Evolutionary conservation across 345 rosid genomes (phyloP).

Genomic region (Nephelium lappaceum): DNA sequence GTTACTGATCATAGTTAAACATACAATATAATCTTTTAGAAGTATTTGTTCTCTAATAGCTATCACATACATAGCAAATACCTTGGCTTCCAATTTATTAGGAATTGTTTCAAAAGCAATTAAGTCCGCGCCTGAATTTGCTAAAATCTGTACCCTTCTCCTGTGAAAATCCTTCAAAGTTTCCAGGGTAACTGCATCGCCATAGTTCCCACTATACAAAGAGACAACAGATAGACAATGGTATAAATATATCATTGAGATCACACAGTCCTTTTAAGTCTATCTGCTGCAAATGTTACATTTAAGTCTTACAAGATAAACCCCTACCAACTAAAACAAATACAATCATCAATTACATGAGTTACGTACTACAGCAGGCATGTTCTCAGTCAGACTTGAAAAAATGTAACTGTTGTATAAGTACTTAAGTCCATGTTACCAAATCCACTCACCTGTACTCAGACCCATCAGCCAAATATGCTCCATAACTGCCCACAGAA

Average conservation of each 20-base stretch:
- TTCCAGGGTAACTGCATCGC: conserved; percentile 54
- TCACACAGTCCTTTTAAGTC: neutral
- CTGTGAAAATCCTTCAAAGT: conserved; percentile 86
- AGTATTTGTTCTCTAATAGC: neutral
- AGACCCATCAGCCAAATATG: conserved; percentile 92
- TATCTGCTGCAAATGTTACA: no score
- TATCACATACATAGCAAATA: conserved; percentile 19
- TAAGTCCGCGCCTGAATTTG: conserved; percentile 68
- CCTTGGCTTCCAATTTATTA: conserved; percentile 89
- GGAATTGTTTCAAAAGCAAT: conserved; percentile 93
- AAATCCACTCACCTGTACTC: conserved; percentile 66
- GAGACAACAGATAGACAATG: neutral
- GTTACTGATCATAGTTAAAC: neutral
- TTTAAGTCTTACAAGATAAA: neutral
- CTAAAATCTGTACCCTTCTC: conserved; percentile 75
- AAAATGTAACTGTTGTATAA: no score
- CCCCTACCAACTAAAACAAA: neutral
- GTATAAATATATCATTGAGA: neutral
- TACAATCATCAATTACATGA: no score
- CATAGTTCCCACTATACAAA: conserved; percentile 68
- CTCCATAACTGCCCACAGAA: conserved; percentile 96
- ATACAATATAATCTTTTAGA: neutral
- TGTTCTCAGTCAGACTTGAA: no score
- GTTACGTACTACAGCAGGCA: no score
- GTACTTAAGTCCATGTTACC: neutral